Percentiles rank a stretch among this genome's conserved stretches.
phyloP scores from a whole-genome alignment of 2,329 filamentous ascomycete genomes.

The Diplodia intermedia region DNA sequence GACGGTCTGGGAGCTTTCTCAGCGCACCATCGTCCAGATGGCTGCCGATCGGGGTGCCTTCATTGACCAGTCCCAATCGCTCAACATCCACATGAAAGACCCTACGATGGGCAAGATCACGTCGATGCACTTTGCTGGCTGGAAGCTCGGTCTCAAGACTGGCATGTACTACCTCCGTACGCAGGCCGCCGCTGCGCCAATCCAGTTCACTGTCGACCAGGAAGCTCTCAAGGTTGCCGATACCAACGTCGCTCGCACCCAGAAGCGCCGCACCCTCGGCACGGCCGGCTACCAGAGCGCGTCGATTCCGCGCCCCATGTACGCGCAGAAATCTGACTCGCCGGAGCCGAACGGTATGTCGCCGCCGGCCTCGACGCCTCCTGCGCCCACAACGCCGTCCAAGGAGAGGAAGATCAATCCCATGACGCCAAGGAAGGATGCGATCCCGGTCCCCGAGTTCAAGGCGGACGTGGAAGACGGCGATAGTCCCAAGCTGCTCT shows the following conservation, averaged over 20 bases:
- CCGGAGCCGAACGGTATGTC: constrained; percentile 65
- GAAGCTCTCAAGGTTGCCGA: constrained; percentile 89
- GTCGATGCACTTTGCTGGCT: constrained; percentile 98
- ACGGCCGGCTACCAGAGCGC: constrained; percentile 57
- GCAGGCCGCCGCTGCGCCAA: constrained; percentile 93
- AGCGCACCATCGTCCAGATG: constrained; percentile 96
- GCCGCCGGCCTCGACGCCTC: constrained; percentile 73
- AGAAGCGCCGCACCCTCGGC: constrained; percentile 69
- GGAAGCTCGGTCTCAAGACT: constrained; percentile 99
- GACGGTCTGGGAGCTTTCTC: constrained; percentile 99
- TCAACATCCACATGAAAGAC: constrained; percentile 99
- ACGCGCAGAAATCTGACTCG: constrained; percentile 60
- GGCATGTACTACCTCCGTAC: constrained; percentile 99
- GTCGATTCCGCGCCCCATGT: constrained; percentile 72
- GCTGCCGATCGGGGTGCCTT: constrained; percentile 97
- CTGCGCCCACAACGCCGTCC: constrained; percentile 52
- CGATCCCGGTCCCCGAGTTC: constrained; percentile 70
- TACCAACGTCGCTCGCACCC: constrained; percentile 72
- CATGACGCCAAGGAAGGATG: constrained; percentile 59
- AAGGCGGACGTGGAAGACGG: constrained; percentile 79
- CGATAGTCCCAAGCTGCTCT: constrained; percentile 78
- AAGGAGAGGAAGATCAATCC: constrained; percentile 49
- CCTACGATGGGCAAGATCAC: constrained; percentile 99
- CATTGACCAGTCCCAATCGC: constrained; percentile 98
- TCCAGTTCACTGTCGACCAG: constrained; percentile 99